Conservation (phyloP, 2,329 filamentous ascomycete species). For the Penicillium sp. region DNA sequence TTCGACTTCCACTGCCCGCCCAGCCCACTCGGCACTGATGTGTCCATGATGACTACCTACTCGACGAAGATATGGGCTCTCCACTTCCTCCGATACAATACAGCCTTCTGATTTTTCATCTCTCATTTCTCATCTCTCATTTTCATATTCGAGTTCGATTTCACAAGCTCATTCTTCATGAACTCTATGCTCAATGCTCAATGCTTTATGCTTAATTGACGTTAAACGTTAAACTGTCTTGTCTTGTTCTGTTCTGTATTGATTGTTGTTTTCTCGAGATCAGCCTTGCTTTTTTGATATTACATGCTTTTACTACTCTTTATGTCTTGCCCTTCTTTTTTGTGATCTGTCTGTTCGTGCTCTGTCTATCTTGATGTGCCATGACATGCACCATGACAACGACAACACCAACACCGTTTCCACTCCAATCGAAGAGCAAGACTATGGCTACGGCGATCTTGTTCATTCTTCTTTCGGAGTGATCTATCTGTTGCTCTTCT, state of each 20-base stretch:
- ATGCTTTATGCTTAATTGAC: conserved; percentile 6
- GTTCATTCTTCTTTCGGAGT: conserved; percentile 1
- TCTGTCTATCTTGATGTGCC: conserved; percentile 13
- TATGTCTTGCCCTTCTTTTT: conserved; percentile 4
- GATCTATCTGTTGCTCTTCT: neutral
- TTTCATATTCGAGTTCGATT: neutral
- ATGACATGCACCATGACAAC: conserved; percentile 24
- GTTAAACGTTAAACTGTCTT: conserved; percentile 3
- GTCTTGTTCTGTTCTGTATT: neutral
- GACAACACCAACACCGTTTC: conserved; percentile 1
- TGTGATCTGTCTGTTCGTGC: conserved; percentile 8
- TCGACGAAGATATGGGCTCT: conserved; percentile 27
- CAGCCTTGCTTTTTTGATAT: neutral
- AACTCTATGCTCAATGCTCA: neutral
- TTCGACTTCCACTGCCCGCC: conserved; percentile 5
- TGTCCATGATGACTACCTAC: conserved; percentile 29
- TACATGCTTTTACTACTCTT: neutral
- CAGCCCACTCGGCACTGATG: conserved; percentile 14
- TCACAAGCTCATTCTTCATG: neutral
- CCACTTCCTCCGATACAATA: conserved; percentile 11
- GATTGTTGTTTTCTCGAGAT: neutral
- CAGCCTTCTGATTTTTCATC: neutral
- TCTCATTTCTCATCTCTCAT: neutral
- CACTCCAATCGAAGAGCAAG: neutral
- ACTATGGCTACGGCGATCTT: conserved; percentile 9